Percentiles rank a stretch among this genome's conserved stretches.
Evolutionary conservation across 352 stramenopile genomes (phyloP).

Genomic region (Pythium monospermum): DNA sequence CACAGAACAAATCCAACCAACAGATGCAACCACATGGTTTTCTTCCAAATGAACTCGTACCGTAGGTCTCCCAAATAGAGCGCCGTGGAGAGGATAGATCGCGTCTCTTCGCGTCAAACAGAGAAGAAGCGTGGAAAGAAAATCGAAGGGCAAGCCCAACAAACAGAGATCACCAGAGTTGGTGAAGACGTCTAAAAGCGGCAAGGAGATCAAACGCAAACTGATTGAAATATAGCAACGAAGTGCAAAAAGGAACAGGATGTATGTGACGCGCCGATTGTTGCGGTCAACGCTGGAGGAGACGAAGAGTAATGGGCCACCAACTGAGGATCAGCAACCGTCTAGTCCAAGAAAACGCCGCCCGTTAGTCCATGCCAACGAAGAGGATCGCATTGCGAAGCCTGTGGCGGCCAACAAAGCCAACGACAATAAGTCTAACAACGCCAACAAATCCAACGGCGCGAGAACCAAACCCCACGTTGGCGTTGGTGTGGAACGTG

Average conservation of each 20-base stretch:
- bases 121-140: conserved; percentile 6
- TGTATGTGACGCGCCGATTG: conserved; percentile 64
- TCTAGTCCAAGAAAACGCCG: conserved; percentile 16
- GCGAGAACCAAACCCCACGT: neutral
- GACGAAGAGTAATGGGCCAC: neutral
- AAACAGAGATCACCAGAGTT: no score
- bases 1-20: conserved; percentile 9
- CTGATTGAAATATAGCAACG: neutral
- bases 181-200: neutral
- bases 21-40: neutral
- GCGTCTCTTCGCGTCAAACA: conserved; percentile 9
- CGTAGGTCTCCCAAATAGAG: neutral
- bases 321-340: neutral
- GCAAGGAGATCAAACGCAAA: neutral
- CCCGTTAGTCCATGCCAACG: conserved; percentile 6
- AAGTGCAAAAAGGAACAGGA: conserved; percentile 7
- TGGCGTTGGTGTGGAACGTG: no score
- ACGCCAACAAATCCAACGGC: neutral
- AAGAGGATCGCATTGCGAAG: no score
- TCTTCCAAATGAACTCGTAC: conserved; percentile 1
- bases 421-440: conserved; percentile 4
- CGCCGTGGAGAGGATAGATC: neutral
- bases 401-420: neutral
- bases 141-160: conserved; percentile 5
- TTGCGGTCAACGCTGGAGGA: conserved; percentile 52